Evolutionary conservation across 1,284 basidiomycete genomes (phyloP).

Genomic region (Ganoderma lucidum): DNA sequence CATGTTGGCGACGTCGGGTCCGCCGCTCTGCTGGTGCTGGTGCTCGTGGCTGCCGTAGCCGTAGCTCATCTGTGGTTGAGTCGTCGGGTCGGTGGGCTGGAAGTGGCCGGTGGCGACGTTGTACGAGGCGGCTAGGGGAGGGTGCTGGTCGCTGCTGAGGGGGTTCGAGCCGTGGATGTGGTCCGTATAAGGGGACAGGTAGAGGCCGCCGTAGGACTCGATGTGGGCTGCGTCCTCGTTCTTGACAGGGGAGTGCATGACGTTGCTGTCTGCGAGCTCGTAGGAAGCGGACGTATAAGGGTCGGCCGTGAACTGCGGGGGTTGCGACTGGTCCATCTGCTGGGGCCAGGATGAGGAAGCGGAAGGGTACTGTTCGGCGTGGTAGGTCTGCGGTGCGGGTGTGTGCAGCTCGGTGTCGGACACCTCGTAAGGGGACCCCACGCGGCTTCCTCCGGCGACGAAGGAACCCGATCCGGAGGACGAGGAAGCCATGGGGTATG

Average conservation of each 20-base stretch:
- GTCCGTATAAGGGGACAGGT: constrained; percentile 26
- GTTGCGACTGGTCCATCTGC: constrained; percentile 20
- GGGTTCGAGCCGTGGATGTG: constrained; percentile 19
- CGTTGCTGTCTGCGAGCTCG: constrained; percentile 18
- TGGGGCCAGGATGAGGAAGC: constrained; percentile 26
- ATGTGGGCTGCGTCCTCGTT: constrained; percentile 19
- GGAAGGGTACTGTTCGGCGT: constrained; percentile 25
- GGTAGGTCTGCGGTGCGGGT: constrained; percentile 22
- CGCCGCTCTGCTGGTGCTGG: constrained; percentile 20
- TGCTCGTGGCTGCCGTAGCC: constrained; percentile 24
- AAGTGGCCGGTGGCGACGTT: neutral
- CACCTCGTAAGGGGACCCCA: constrained; percentile 30
- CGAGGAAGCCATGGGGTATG: constrained; percentile 28
- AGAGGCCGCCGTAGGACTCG: constrained; percentile 23
- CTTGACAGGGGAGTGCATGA: constrained; percentile 19
- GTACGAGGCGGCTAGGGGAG: constrained; percentile 9
- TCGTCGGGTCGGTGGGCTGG: constrained; percentile 9
- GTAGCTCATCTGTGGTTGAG: constrained; percentile 25
- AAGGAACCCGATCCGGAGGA: constrained; percentile 29
- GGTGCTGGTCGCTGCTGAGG: constrained; percentile 13
- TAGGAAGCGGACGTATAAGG: constrained; percentile 27
- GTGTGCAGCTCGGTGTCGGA: constrained; percentile 25
- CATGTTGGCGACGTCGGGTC: constrained; percentile 24
- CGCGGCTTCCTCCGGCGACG: constrained; percentile 25
- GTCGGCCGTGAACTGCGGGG: constrained; percentile 21